phyloP scores from a whole-genome alignment of 805 yeast species.

The Blastobotrys terrestris region DNA sequence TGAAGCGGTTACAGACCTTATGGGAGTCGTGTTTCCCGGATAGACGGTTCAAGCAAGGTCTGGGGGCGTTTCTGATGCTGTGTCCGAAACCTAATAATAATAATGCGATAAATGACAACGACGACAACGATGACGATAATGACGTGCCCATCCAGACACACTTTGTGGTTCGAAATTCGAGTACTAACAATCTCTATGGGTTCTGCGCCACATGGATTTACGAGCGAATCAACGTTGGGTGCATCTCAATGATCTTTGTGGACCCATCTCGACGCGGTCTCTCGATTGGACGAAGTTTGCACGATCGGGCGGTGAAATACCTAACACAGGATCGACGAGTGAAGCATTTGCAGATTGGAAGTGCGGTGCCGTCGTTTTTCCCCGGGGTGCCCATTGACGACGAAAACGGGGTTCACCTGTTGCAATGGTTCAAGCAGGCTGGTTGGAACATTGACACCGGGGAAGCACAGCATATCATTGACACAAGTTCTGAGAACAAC shows the following conservation, averaged over 20 bases:
- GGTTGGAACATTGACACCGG: constrained; percentile 20
- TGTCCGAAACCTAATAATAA: background rate
- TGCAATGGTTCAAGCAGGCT: constrained; percentile 21
- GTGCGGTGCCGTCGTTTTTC: constrained; percentile 42
- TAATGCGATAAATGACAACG: background rate
- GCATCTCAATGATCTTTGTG: constrained; percentile 43
- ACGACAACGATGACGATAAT: constrained; percentile 14
- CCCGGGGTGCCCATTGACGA: constrained; percentile 16
- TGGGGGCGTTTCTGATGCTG: constrained; percentile 20
- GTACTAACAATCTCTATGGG: constrained; percentile 50
- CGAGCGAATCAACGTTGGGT: constrained; percentile 34
- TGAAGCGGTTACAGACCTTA: constrained; percentile 41
- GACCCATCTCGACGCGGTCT: constrained; percentile 49
- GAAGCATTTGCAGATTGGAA: constrained; percentile 38
- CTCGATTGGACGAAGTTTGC: constrained; percentile 49
- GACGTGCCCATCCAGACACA: constrained; percentile 33
- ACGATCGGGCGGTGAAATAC: constrained; percentile 47
- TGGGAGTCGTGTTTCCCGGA: constrained; percentile 37
- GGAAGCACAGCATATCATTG: constrained; percentile 8
- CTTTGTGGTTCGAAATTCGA: constrained; percentile 52
- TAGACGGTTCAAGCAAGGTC: constrained; percentile 19
- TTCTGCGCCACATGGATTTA: constrained; percentile 49
- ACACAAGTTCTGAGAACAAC: background rate
- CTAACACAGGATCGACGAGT: constrained; percentile 41
- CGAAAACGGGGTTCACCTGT: constrained; percentile 15